Evolutionary conservation across 1,139 yeast genomes (phyloP), one percentile per base, ranked within the genome.

Genomic region (Sporopachydermia cereana): DNA sequence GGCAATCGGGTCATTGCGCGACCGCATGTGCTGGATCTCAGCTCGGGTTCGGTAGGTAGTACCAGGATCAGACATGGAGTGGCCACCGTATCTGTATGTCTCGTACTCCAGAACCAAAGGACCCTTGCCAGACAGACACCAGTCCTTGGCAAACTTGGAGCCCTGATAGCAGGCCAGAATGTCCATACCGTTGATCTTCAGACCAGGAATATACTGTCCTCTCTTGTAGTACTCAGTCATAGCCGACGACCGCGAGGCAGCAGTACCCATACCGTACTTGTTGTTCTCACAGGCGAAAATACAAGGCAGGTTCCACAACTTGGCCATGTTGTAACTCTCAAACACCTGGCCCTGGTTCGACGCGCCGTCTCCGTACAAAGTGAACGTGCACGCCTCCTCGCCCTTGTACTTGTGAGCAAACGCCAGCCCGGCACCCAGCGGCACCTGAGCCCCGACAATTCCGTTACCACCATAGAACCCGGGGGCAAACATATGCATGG

Each of bases 11-110:
- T 91, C 98, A 66, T 84, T 88, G 74, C 89, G 83, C 43, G 96
- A 86, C 76, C 98, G 84, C 96, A 91, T 89, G 75, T 91, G 93
- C 72, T 89, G 97, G 57, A 91, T 94, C 74, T 91, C 98, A 72
- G 91, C 98, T 74, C 98, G 88, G 63, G 98, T 91, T 78, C 97
- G 82, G 80, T 91, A 91, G 55, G 97, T 89, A 66, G 97, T 91
- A 76, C 97, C 97, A 60, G 97, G 97, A 69, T 91, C 97, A 56
- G 96, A 89, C 97, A 91, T 91, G 57, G 98, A 91, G 78, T 91
- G 98, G 65, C 98, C 98, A 74, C 98, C 97, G 67, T 91, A 91
- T 76, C 98, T 83, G 73, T 91, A 91, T 57, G 98, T 91, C 73
- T 89, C 96, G 69, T 84, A 91, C 74, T 91, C 98, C 58, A 91